Conservation (phyloP, 805 yeast genomes). For the Wickerhamomyces queroliae region DNA sequence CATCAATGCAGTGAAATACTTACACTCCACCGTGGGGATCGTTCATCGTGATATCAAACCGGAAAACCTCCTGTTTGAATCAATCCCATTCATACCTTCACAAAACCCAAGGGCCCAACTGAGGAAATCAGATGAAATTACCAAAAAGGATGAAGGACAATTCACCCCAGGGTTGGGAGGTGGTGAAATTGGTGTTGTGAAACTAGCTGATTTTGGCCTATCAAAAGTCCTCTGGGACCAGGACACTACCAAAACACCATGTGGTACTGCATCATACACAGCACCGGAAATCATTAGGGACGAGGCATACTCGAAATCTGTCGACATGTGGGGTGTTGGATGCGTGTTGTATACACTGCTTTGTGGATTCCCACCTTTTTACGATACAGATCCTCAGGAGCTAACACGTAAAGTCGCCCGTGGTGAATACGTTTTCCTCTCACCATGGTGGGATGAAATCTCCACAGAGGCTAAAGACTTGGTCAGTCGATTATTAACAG, state of each 20-base stretch:
- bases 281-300: constrained; percentile 98
- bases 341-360: constrained; percentile 89
- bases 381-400: constrained; percentile 70
- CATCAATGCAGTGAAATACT: constrained; percentile 56
- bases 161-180: constrained; percentile 81
- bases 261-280: constrained; percentile 98
- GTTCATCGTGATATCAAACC: constrained; percentile 85
- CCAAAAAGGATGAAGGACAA: constrained; percentile 83
- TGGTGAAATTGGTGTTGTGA: constrained; percentile 85
- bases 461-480: constrained; percentile 86
- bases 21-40: constrained; percentile 69
- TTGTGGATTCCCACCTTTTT: constrained; percentile 98
- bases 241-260: constrained; percentile 89
- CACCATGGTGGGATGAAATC: constrained; percentile 90
- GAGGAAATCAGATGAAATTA: constrained; percentile 62
- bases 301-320: constrained; percentile 86
- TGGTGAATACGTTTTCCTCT: constrained; percentile 66
- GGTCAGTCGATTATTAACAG: constrained; percentile 70
- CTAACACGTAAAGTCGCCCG: constrained; percentile 61
- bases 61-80: constrained; percentile 64
- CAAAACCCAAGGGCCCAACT: constrained; percentile 27
- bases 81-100: constrained; percentile 46
- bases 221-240: constrained; percentile 75
- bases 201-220: constrained; percentile 92
- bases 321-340: constrained; percentile 98